A percentile compares a stretch with the other conserved stretches of the same genome.
Conservation (phyloP, 352 stramenopile genomes). For the Pythium rishiriense region DNA sequence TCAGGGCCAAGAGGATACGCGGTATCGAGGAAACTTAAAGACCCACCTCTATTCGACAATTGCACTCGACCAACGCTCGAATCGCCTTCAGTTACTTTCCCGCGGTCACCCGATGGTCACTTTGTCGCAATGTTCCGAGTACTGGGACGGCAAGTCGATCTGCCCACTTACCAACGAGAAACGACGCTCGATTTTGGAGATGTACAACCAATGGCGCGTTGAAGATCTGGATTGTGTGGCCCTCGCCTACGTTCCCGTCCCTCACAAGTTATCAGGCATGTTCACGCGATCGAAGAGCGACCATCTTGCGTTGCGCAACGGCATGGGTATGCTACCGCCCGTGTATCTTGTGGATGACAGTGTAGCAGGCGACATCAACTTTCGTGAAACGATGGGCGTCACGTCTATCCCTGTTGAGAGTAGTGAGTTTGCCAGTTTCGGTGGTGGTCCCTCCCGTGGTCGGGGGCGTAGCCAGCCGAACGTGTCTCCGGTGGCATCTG, state of each 20-base stretch:
- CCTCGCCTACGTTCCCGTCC: constrained; percentile 79
- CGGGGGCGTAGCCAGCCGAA: constrained; percentile 22
- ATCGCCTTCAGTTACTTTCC: constrained; percentile 77
- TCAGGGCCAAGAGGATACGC: constrained; percentile 81
- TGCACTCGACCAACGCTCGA: constrained; percentile 78
- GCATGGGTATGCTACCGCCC: constrained; percentile 47
- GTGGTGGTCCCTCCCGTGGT: constrained; percentile 12
- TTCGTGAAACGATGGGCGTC: constrained; percentile 31
- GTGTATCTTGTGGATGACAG: constrained; percentile 87
- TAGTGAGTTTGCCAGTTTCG: constrained; percentile 15
- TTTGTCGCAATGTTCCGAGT: constrained; percentile 77
- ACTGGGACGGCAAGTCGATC: constrained; percentile 89
- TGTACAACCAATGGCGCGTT: constrained; percentile 89
- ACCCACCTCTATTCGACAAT: constrained; percentile 86
- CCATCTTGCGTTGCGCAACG: constrained; percentile 23
- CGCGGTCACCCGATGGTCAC: constrained; percentile 75
- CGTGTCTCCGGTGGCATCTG: constrained; percentile 17
- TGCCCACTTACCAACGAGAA: constrained; percentile 82
- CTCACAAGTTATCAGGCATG: constrained; percentile 64
- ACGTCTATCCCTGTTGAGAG: constrained; percentile 8
- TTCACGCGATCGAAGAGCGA: constrained; percentile 38
- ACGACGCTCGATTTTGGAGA: constrained; percentile 76
- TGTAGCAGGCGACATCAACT: constrained; percentile 43
- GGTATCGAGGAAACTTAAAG: constrained; percentile 83
- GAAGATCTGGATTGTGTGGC: constrained; percentile 85